Evolutionary conservation across 2,329 filamentous ascomycete species (phyloP).

Genomic region (Trichoderma pleuroti): DNA sequence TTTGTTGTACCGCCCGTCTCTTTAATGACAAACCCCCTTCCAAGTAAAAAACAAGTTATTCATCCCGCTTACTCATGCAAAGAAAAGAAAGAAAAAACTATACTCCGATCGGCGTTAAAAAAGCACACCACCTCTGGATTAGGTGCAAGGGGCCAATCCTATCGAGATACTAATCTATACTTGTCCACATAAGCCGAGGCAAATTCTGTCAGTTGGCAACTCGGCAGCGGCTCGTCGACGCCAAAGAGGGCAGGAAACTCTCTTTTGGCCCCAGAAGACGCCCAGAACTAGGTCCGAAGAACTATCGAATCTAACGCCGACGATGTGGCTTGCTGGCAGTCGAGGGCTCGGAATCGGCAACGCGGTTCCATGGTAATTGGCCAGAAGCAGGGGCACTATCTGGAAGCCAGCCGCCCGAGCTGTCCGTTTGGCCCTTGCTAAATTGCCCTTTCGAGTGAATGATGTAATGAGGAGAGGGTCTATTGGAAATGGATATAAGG

Average conservation of each 20-base stretch:
- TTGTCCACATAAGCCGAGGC: neutral
- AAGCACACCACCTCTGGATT: neutral
- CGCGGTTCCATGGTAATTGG: neutral
- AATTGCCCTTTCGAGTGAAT: neutral
- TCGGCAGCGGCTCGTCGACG: neutral
- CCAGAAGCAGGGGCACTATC: neutral
- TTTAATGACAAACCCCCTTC: neutral
- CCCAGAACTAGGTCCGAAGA: neutral
- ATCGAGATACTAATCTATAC: neutral
- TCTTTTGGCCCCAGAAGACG: neutral
- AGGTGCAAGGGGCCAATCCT: neutral
- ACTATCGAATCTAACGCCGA: slow-evolving; percentile 7
- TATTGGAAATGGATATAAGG: neutral
- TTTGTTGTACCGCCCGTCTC: neutral
- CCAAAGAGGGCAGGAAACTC: neutral
- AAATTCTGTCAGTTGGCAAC: neutral
- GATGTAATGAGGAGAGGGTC: neutral
- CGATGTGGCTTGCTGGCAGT: neutral
- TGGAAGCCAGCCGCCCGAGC: neutral
- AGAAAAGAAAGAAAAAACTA: neutral
- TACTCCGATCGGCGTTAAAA: neutral
- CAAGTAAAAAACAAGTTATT: neutral
- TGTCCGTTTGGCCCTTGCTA: neutral
- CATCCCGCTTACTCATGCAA: neutral
- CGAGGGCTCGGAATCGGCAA: neutral